phyloP scores from a whole-genome alignment of 2,329 filamentous ascomycete species.

The Sclerotiophoma versabilis region DNA sequence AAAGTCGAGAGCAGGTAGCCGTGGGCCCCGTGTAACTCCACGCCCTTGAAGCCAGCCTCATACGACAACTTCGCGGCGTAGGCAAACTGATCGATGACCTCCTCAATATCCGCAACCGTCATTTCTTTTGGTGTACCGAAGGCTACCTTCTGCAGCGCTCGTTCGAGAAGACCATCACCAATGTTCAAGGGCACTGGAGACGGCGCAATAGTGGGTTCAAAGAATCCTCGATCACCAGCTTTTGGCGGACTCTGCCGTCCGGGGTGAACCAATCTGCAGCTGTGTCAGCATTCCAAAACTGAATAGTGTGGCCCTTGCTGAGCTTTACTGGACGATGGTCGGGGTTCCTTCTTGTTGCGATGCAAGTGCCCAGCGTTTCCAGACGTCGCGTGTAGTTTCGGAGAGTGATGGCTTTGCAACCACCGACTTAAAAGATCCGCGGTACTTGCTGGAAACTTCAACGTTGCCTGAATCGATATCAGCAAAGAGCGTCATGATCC shows the following conservation, averaged over 20 bases:
- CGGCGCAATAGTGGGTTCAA: constrained; percentile 39
- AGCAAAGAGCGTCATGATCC: neutral
- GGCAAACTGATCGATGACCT: constrained; percentile 64
- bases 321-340: constrained; percentile 64
- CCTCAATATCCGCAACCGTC: constrained; percentile 60
- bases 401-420: constrained; percentile 23
- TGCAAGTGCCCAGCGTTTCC: constrained; percentile 41
- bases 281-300: too few relatives aligned
- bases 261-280: constrained; percentile 68
- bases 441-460: constrained; percentile 67
- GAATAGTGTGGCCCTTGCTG: too few relatives aligned
- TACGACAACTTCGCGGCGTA: constrained; percentile 61
- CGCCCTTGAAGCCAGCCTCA: constrained; percentile 61
- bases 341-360: constrained; percentile 47
- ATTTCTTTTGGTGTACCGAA: constrained; percentile 60
- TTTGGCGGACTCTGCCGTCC: constrained; percentile 59
- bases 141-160: constrained; percentile 50
- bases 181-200: constrained; percentile 53
- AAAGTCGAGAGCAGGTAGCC: constrained; percentile 58
- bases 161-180: constrained; percentile 45
- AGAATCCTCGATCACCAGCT: constrained; percentile 54
- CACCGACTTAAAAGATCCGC: constrained; percentile 37
- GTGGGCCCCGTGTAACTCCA: constrained; percentile 62
- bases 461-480: constrained; percentile 59
- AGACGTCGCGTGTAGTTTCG: constrained; percentile 49